A percentile compares a stretch with the other conserved stretches of the same genome.
Evolutionary conservation across 1,284 basidiomycete species (phyloP).

Genomic region (Moesziomyces antarcticus): DNA sequence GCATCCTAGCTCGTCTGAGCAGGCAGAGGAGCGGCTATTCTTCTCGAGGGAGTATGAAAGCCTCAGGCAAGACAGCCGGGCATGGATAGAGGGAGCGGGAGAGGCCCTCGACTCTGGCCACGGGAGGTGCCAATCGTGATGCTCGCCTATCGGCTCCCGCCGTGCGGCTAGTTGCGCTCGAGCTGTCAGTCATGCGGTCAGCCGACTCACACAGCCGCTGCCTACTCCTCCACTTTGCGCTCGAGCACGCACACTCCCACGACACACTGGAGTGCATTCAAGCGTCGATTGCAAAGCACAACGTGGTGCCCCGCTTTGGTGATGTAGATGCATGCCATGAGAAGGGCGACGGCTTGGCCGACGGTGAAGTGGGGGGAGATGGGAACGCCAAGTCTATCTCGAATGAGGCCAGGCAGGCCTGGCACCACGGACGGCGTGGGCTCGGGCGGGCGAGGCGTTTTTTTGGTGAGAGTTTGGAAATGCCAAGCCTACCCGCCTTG

Average conservation of each 20-base stretch:
- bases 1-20: not conserved
- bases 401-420: not conserved
- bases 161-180: not conserved
- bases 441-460: too few relatives aligned
- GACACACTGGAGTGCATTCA: not conserved
- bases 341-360: not conserved
- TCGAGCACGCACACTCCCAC: not conserved
- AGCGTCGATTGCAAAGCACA: not conserved
- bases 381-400: not conserved
- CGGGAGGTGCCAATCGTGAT: not conserved
- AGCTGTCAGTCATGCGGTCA: not conserved
- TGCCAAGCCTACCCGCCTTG: slow-evolving; percentile 13
- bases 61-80: not conserved
- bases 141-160: not conserved
- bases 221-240: not conserved
- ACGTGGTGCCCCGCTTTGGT: not conserved
- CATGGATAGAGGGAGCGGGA: not conserved
- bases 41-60: not conserved
- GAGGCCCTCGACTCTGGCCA: not conserved
- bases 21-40: not conserved
- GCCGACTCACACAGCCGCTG: not conserved
- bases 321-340: not conserved
- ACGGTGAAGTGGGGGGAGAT: not conserved
- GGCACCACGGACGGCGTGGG: too few relatives aligned
- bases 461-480: not conserved